Percentiles rank a stretch among this genome's conserved stretches.
These are phyloP conservation scores for Aegilops umbellulata DNA, from an alignment of 176 grass and related monocot genomes.

Conservation along the genomic window DNA sequence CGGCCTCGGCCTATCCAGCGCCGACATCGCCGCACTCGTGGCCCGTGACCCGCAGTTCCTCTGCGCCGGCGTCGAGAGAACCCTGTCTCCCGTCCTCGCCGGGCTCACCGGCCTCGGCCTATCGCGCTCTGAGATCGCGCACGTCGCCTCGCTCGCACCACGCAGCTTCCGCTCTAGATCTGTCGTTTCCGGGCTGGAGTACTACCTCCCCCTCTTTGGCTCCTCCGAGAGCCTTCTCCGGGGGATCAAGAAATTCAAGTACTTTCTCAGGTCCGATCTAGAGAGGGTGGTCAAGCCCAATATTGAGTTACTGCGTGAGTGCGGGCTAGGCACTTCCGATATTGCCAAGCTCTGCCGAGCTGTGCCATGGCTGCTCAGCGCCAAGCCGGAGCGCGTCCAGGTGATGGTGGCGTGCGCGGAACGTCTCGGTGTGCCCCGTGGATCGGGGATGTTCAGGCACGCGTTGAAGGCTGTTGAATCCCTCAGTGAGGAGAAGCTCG, in stretches of 20 bases:
- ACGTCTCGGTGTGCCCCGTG: neutral
- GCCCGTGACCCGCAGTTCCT: neutral
- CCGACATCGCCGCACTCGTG: neutral
- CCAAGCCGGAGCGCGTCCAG: neutral
- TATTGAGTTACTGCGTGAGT: neutral
- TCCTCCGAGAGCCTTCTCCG: neutral
- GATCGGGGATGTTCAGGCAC: neutral
- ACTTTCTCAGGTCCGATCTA: neutral
- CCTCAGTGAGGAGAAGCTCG: neutral
- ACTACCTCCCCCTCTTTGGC: neutral
- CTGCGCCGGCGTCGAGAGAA: neutral
- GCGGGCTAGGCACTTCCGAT: neutral
- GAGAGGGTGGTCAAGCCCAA: neutral
- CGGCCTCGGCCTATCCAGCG: neutral
- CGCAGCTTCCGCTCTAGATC: neutral
- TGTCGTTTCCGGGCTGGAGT: neutral
- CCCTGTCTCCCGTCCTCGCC: neutral
- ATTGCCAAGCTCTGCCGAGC: neutral
- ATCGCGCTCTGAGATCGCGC: neutral
- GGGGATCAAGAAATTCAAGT: neutral
- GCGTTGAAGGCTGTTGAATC: neutral
- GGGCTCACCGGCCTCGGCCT: neutral
- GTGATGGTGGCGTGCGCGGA: neutral
- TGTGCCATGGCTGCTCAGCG: neutral
- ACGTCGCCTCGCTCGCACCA: neutral